These are phyloP conservation scores for Chlamydomonas applanata DNA, from an alignment of 139 green algal genomes.

Conservation along the genomic window DNA sequence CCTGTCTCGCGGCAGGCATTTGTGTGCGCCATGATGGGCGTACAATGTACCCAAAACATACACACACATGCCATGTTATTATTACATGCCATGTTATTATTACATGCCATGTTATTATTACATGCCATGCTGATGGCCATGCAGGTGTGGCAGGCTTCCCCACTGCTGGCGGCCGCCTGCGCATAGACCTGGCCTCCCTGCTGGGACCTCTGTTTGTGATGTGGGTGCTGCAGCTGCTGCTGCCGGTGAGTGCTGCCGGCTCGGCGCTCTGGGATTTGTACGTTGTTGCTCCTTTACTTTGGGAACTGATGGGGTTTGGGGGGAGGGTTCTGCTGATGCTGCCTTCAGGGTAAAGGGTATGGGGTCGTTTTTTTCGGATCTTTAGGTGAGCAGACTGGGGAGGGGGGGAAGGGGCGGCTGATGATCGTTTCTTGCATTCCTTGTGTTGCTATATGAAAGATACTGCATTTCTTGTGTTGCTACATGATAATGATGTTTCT, in stretches of 20 bases:
- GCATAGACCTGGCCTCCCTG: slow-evolving; percentile 75
- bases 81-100: too few species aligned
- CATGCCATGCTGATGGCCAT: not conserved
- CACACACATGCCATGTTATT: too few species aligned
- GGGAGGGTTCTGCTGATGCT: not conserved
- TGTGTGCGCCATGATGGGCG: too few species aligned
- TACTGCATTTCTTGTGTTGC: too few species aligned
- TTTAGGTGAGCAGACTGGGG: slow-evolving; percentile 11
- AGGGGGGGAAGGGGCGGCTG: too few species aligned
- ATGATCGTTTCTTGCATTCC: too few species aligned
- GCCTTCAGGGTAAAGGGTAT: not conserved
- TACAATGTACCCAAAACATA: too few species aligned
- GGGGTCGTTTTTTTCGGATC: not conserved
- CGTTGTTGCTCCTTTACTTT: not conserved
- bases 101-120: too few species aligned
- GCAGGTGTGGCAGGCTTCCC: slow-evolving; percentile 70
- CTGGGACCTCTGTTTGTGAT: slow-evolving; percentile 86
- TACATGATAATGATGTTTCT: too few species aligned
- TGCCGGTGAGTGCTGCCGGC: slow-evolving; percentile 36
- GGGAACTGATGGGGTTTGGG: not conserved
- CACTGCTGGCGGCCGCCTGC: slow-evolving; percentile 42
- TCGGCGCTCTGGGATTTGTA: not conserved
- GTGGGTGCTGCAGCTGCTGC: slow-evolving; percentile 71
- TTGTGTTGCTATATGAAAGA: too few species aligned
- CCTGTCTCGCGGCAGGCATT: too few species aligned